These are phyloP conservation scores for Hyaloscypha hepaticicola DNA, from an alignment of 495 filamentous ascomycete genomes.

Conservation along the genomic window DNA sequence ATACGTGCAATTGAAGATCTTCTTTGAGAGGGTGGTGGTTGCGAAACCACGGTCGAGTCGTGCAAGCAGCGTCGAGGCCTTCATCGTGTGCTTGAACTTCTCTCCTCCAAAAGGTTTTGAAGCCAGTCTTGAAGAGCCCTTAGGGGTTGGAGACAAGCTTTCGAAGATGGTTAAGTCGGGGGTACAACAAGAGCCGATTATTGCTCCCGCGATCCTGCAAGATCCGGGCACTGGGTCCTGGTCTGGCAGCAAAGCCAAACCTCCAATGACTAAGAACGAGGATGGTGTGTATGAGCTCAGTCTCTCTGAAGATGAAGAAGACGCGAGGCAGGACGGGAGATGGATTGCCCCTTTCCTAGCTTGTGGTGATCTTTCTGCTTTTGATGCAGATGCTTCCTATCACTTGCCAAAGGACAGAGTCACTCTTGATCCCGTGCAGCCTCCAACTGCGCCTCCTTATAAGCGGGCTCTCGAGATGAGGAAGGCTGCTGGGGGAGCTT, in stretches of 20 bases:
- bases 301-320: slow-evolving; percentile 37
- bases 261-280: slow-evolving; percentile 31
- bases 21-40: slow-evolving; percentile 84
- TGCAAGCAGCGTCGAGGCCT: slow-evolving; percentile 93
- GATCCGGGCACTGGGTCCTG: slow-evolving; percentile 43
- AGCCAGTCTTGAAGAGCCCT: slow-evolving; percentile 65
- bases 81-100: slow-evolving; percentile 92
- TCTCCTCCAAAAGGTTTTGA: slow-evolving; percentile 59
- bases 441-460: slow-evolving; percentile 93
- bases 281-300: slow-evolving; percentile 66
- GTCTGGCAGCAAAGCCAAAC: slow-evolving; percentile 28
- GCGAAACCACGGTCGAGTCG: slow-evolving; percentile 91
- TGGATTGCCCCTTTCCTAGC: slow-evolving; percentile 96
- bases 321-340: slow-evolving; percentile 45
- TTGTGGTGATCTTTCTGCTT: slow-evolving; percentile 92
- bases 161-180: slow-evolving; percentile 41
- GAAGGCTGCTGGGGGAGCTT: slow-evolving; percentile 71
- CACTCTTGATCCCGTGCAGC: slow-evolving; percentile 90
- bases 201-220: slow-evolving; percentile 41
- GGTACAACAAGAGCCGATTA: slow-evolving; percentile 37
- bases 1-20: slow-evolving; percentile 85
- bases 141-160: slow-evolving; percentile 57
- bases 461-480: slow-evolving; percentile 85
- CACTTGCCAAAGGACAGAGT: slow-evolving; percentile 71
- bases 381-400: slow-evolving; percentile 93